A percentile compares a stretch with the other conserved stretches of the same genome.
Evolutionary conservation across 192 early-diverging fungal genomes (phyloP).

Genomic region (Coemansia sp.): DNA sequence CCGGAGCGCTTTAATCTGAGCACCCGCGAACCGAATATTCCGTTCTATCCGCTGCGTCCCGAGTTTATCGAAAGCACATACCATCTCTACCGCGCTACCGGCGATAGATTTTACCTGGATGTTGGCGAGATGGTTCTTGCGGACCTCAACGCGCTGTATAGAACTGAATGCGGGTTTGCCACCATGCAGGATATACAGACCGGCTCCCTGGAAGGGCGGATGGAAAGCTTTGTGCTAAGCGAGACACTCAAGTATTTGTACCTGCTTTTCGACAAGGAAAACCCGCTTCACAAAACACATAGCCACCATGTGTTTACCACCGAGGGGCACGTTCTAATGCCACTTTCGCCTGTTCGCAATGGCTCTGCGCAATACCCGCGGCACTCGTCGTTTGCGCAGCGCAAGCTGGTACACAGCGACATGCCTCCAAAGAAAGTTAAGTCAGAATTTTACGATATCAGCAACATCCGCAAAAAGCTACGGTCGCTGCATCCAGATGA

Average conservation of each 20-base stretch:
- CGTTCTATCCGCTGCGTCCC: constrained; percentile 83
- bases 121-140: constrained; percentile 85
- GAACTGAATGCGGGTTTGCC: constrained; percentile 82
- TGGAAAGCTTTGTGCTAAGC: constrained; percentile 93
- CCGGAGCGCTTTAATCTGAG: constrained; percentile 88
- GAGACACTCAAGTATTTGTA: constrained; percentile 98
- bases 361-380: constrained; percentile 36
- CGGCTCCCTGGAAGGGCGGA: constrained; percentile 71
- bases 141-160: constrained; percentile 71
- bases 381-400: constrained; percentile 29
- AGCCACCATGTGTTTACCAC: constrained; percentile 89
- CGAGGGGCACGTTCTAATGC: constrained; percentile 54
- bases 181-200: constrained; percentile 65
- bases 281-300: constrained; percentile 69
- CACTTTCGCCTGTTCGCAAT: constrained; percentile 24
- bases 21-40: constrained; percentile 61
- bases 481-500: constrained; percentile 15
- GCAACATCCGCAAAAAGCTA: constrained; percentile 30
- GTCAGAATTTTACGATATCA: constrained; percentile 18
- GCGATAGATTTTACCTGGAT: constrained; percentile 85
- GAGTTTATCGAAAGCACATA: constrained; percentile 96
- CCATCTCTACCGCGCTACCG: constrained; percentile 86
- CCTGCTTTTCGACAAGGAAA: constrained; percentile 84
- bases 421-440: constrained; percentile 16
- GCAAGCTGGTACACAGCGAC: constrained; percentile 28